phyloP scores from a whole-genome alignment of 1,284 basidiomycete species.

The Rhodotorula sp. region DNA sequence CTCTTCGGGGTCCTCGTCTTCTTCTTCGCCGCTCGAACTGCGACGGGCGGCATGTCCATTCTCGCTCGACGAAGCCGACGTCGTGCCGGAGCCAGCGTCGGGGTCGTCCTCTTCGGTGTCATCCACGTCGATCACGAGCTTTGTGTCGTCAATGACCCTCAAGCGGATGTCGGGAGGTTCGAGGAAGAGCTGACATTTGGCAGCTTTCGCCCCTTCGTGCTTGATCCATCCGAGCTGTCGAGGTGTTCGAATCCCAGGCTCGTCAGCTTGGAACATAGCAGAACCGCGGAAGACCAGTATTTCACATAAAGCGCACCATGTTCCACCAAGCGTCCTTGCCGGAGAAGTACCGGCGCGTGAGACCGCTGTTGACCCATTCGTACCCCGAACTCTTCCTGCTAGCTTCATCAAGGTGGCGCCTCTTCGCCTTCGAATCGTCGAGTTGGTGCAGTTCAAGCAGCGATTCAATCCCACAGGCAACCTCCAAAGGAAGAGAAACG shows the following conservation, averaged over 20 bases:
- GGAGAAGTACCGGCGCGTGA: not conserved
- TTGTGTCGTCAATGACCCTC: not conserved
- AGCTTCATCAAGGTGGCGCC: not conserved
- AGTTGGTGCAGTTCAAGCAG: not conserved
- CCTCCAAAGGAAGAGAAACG: not conserved
- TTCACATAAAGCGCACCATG: not conserved
- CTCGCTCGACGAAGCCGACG: too few species aligned
- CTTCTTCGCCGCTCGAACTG: too few species aligned
- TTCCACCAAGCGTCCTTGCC: not conserved
- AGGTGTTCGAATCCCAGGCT: not conserved
- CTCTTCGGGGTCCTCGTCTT: too few species aligned
- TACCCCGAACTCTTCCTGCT: not conserved
- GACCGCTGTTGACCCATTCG: not conserved
- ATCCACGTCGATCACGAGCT: too few species aligned
- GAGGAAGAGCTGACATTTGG: not conserved
- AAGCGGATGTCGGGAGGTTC: not conserved
- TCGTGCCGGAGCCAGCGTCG: too few species aligned
- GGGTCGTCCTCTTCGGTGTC: too few species aligned
- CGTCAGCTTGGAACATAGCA: not conserved
- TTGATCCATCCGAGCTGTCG: not conserved
- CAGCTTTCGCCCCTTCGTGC: not conserved
- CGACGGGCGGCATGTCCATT: too few species aligned
- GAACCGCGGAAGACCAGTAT: not conserved
- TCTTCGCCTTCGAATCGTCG: not conserved
- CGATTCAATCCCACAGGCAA: not conserved